Percentiles rank a stretch among this genome's conserved stretches.
Evolutionary conservation across 495 filamentous ascomycete genomes (phyloP).

Genomic region (Pyrenopolyporus hunteri): DNA sequence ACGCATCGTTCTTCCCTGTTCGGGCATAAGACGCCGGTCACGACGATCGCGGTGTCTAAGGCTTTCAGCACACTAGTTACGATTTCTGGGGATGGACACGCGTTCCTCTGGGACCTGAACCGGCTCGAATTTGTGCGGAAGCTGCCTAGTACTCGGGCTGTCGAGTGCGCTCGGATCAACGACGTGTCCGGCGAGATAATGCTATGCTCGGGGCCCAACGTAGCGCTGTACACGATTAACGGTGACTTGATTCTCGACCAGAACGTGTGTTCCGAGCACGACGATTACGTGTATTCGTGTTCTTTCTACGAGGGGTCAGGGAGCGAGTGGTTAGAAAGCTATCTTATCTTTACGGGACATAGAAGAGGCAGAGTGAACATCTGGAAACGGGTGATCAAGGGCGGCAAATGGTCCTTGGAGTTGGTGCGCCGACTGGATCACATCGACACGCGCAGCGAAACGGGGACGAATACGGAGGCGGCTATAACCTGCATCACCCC

Average conservation of each 20-base stretch:
- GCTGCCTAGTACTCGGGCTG: constrained; percentile 57
- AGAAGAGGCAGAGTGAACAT: constrained; percentile 81
- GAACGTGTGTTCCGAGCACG: constrained; percentile 71
- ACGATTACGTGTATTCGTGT: constrained; percentile 78
- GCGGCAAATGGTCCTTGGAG: constrained; percentile 56
- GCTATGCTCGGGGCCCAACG: constrained; percentile 73
- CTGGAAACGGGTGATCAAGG: constrained; percentile 59
- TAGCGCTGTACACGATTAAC: constrained; percentile 88
- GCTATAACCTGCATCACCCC: constrained; percentile 88
- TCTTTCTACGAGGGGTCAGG: constrained; percentile 92
- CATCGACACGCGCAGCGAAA: constrained; percentile 72
- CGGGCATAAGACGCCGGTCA: constrained; percentile 84
- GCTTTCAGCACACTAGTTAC: constrained; percentile 87
- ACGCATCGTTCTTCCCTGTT: constrained; percentile 82
- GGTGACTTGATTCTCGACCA: constrained; percentile 81
- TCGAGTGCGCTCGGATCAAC: constrained; percentile 82
- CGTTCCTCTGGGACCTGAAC: constrained; percentile 94
- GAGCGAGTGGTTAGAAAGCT: constrained; percentile 90
- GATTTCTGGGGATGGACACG: constrained; percentile 77
- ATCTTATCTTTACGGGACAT: constrained; percentile 89
- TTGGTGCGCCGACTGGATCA: constrained; percentile 82
- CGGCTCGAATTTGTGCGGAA: constrained; percentile 82
- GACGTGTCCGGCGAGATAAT: constrained; percentile 88
- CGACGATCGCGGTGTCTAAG: constrained; percentile 78
- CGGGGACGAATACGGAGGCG: constrained; percentile 75